A percentile compares a stretch with the other conserved stretches of the same genome.
These are phyloP conservation scores for Aspergillus melleus DNA, from an alignment of 2,329 filamentous ascomycete species.

Conservation along the genomic window DNA sequence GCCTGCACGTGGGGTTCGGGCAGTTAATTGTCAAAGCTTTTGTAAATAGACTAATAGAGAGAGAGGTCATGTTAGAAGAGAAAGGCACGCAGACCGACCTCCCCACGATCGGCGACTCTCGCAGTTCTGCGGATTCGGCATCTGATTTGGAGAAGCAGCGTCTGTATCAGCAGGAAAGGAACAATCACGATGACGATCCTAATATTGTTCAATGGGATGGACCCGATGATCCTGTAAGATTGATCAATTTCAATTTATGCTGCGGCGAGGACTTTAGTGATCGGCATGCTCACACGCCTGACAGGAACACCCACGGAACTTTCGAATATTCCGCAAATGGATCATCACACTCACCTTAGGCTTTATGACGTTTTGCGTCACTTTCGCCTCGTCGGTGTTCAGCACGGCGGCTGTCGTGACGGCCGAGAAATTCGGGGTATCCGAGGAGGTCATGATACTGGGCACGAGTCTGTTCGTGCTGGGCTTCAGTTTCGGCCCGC, in stretches of 20 bases:
- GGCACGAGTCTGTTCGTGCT: slow-evolving; percentile 53
- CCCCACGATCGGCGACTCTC: too few relatives aligned
- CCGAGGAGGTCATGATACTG: slow-evolving; percentile 50
- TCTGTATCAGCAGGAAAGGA: neutral
- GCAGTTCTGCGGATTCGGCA: neutral
- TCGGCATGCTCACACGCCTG: too few relatives aligned
- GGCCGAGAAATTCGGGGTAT: slow-evolving; percentile 47
- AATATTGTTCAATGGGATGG: neutral
- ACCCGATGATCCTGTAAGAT: neutral
- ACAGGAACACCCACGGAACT: neutral
- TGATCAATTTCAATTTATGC: neutral
- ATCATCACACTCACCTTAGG: slow-evolving; percentile 43
- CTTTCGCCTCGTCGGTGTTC: slow-evolving; percentile 51
- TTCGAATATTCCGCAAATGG: slow-evolving; percentile 35
- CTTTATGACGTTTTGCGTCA: slow-evolving; percentile 48
- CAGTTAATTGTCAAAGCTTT: too few relatives aligned
- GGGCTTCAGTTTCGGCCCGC: slow-evolving; percentile 39
- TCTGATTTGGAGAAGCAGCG: neutral
- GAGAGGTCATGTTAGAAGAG: neutral
- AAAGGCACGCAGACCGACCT: neutral
- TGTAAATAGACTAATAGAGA: neutral
- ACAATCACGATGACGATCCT: neutral
- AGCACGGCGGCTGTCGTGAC: slow-evolving; percentile 44
- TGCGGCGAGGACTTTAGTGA: neutral
- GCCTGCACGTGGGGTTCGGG: neutral